Conservation (phyloP, 192 early-diverging fungal species). For the Coemansia sp. region DNA sequence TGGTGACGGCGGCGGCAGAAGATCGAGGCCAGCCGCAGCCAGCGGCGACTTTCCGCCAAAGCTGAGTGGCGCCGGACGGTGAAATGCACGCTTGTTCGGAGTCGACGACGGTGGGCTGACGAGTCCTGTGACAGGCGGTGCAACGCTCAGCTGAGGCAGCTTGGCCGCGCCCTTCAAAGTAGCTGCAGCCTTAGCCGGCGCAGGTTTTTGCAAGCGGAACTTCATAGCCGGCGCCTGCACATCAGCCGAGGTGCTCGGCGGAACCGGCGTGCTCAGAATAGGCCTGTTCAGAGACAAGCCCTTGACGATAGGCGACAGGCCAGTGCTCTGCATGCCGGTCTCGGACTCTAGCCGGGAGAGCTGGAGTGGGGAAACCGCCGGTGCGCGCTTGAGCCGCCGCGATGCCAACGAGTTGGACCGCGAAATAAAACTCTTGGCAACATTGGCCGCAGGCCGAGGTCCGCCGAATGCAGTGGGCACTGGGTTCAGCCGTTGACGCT, state of each 20-base stretch:
- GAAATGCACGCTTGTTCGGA: slow-evolving; percentile 14
- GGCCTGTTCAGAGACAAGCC: slow-evolving; percentile 30
- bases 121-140: slow-evolving; percentile 25
- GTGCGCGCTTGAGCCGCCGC: slow-evolving; percentile 28
- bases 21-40: slow-evolving; percentile 17
- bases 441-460: neutral
- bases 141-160: slow-evolving; percentile 37
- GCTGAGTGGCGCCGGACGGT: slow-evolving; percentile 36
- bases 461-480: slow-evolving; percentile 5
- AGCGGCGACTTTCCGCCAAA: slow-evolving; percentile 18
- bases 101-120: slow-evolving; percentile 42
- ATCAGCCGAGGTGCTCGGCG: neutral
- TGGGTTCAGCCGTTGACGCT: slow-evolving; percentile 29
- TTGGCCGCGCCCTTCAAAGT: slow-evolving; percentile 12
- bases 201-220: slow-evolving; percentile 43
- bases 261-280: neutral
- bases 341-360: neutral
- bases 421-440: slow-evolving; percentile 10
- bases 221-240: slow-evolving; percentile 17
- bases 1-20: slow-evolving; percentile 35
- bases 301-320: slow-evolving; percentile 46
- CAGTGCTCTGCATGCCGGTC: slow-evolving; percentile 30
- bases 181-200: slow-evolving; percentile 19
- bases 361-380: slow-evolving; percentile 16
- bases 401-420: slow-evolving; percentile 30